These are phyloP conservation scores for Lyophyllum atratum DNA, from an alignment of 768 basidiomycete species.

Conservation along the genomic window DNA sequence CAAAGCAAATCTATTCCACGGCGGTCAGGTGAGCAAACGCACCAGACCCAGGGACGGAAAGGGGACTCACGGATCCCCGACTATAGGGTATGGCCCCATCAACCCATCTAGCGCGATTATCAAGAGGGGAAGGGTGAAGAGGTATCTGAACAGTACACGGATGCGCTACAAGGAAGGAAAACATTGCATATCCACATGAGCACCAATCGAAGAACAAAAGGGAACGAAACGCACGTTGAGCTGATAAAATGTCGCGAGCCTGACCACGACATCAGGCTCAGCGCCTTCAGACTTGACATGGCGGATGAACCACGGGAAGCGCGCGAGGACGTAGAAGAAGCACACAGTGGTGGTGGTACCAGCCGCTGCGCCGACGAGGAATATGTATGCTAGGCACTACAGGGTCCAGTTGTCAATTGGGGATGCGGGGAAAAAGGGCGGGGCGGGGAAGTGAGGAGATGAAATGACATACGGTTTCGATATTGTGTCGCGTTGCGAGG, in stretches of 20 bases:
- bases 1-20: conserved; percentile 51
- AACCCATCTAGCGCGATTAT: conserved; percentile 69
- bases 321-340: conserved; percentile 71
- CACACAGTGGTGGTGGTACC: conserved; percentile 67
- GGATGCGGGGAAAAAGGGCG: neutral
- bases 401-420: neutral
- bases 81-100: conserved; percentile 47
- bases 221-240: conserved; percentile 65
- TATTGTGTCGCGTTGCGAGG: conserved; percentile 55
- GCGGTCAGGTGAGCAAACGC: conserved; percentile 16
- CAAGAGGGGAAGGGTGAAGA: conserved; percentile 71
- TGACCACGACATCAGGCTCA: conserved; percentile 70
- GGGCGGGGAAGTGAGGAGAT: neutral
- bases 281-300: conserved; percentile 76
- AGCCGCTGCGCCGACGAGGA: conserved; percentile 67
- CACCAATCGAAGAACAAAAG: neutral
- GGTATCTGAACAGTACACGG: conserved; percentile 74
- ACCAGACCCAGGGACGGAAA: neutral
- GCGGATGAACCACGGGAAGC: conserved; percentile 71
- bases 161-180: conserved; percentile 44
- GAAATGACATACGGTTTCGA: conserved; percentile 51
- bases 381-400: conserved; percentile 77
- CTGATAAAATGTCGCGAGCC: conserved; percentile 74
- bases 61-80: conserved; percentile 52
- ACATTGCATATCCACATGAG: neutral